phyloP scores from a whole-genome alignment of 495 filamentous ascomycete species.

The Penicillium turbatum region DNA sequence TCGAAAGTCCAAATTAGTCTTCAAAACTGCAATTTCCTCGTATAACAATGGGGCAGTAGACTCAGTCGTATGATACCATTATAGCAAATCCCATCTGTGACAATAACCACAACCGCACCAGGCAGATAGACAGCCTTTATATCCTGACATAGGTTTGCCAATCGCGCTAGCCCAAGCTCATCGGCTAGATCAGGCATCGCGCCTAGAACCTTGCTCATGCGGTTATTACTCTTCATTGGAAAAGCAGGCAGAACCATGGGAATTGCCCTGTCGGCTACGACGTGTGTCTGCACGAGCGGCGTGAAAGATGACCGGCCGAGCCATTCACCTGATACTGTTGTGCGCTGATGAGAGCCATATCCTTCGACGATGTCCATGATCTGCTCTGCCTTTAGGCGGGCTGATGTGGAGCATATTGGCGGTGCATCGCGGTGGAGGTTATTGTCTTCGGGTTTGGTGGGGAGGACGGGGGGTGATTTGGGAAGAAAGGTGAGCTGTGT shows the following conservation, averaged over 20 bases:
- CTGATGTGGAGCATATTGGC: background rate
- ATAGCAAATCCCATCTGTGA: conserved; percentile 52
- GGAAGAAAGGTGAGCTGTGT: background rate
- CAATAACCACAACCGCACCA: conserved; percentile 45
- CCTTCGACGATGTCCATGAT: conserved; percentile 3
- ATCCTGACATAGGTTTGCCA: conserved; percentile 38
- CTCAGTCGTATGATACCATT: conserved; percentile 34
- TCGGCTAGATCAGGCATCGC: conserved; percentile 48
- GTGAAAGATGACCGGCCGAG: conserved; percentile 6
- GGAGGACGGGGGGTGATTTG: background rate
- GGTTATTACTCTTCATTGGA: conserved; percentile 52
- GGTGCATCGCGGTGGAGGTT: background rate
- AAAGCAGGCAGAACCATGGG: conserved; percentile 43
- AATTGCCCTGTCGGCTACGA: background rate
- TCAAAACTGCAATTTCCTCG: background rate
- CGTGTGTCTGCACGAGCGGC: conserved; percentile 2
- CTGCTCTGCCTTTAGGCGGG: background rate
- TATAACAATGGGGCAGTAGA: background rate
- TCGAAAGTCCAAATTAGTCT: background rate
- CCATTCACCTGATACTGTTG: conserved; percentile 3
- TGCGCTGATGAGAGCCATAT: conserved; percentile 4
- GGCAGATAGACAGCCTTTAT: conserved; percentile 44
- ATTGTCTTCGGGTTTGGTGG: background rate
- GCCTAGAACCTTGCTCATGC: conserved; percentile 43
- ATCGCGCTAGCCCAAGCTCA: conserved; percentile 45